Evolutionary conservation across 2,329 filamentous ascomycete genomes (phyloP).

Genomic region (Myriosclerotinia scirpicola): DNA sequence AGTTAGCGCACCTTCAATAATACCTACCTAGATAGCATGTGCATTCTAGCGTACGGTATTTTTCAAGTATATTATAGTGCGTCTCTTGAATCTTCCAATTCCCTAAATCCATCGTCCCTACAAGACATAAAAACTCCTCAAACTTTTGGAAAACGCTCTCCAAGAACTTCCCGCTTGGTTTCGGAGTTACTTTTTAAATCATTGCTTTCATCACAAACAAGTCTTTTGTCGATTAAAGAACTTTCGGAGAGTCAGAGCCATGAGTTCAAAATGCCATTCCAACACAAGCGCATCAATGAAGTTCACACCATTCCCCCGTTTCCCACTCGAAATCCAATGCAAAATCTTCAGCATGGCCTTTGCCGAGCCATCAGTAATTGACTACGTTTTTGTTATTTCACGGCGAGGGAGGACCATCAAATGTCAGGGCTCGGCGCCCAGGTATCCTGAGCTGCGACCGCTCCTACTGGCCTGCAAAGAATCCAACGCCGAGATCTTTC

Average conservation of each 20-base stretch:
- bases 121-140: neutral
- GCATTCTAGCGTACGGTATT: neutral
- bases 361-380: neutral
- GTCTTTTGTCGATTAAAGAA: neutral
- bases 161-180: too few relatives aligned
- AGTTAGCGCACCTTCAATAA: neutral
- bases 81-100: neutral
- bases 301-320: neutral
- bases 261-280: neutral
- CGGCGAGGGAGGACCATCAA: neutral
- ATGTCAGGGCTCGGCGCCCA: too few relatives aligned
- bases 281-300: neutral
- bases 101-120: neutral
- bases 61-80: neutral
- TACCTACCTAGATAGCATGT: too few relatives aligned
- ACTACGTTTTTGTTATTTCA: neutral
- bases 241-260: neutral
- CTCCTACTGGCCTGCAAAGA: neutral
- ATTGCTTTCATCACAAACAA: neutral
- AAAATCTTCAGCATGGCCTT: neutral
- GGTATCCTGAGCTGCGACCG: neutral
- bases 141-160: neutral
- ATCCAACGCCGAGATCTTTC: neutral
- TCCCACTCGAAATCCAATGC: neutral
- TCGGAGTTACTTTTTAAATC: neutral